These are phyloP conservation scores for Ogataea pini DNA, from an alignment of 805 yeast species.

Conservation along the genomic window DNA sequence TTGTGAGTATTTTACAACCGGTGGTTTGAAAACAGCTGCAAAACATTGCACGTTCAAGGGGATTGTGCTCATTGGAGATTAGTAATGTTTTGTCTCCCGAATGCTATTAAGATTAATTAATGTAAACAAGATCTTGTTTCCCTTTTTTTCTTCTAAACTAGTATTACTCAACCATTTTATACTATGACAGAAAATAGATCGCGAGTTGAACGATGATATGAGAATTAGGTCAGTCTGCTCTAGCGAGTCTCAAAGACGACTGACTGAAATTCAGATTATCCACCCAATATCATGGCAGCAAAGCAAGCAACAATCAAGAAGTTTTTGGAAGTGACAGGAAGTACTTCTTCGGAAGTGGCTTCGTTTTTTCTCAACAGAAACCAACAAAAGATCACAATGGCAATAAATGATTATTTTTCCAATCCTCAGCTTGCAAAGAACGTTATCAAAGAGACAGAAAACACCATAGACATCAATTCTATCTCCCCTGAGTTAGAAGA, in stretches of 20 bases:
- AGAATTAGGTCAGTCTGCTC: too few relatives aligned
- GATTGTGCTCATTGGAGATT: slow-evolving; percentile 8
- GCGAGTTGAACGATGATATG: background rate
- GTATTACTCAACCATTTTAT: slow-evolving; percentile 1
- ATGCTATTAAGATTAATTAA: background rate
- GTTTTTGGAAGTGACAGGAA: slow-evolving; percentile 45
- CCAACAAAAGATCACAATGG: slow-evolving; percentile 20
- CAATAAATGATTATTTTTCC: slow-evolving; percentile 28
- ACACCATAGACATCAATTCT: background rate
- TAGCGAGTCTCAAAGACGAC: too few relatives aligned
- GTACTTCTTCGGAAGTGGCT: slow-evolving; percentile 37
- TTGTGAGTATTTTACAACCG: slow-evolving; percentile 2
- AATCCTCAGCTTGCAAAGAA: slow-evolving; percentile 21
- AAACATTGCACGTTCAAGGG: slow-evolving; percentile 17
- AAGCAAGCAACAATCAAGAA: slow-evolving; percentile 28
- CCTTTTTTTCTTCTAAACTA: background rate
- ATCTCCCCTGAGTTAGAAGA: slow-evolving; percentile 25
- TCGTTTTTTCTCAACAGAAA: slow-evolving; percentile 35
- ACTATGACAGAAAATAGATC: slow-evolving; percentile 3
- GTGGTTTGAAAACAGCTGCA: slow-evolving; percentile 17
- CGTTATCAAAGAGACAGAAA: slow-evolving; percentile 6
- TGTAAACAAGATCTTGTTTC: background rate
- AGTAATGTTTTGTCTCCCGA: background rate
- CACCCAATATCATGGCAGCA: slow-evolving; percentile 10
- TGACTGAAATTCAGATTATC: too few relatives aligned